Evolutionary conservation across 164 flowering plant species (phyloP), one percentile per base, ranked within the genome.

Genomic region (Akebia trifoliata): DNA sequence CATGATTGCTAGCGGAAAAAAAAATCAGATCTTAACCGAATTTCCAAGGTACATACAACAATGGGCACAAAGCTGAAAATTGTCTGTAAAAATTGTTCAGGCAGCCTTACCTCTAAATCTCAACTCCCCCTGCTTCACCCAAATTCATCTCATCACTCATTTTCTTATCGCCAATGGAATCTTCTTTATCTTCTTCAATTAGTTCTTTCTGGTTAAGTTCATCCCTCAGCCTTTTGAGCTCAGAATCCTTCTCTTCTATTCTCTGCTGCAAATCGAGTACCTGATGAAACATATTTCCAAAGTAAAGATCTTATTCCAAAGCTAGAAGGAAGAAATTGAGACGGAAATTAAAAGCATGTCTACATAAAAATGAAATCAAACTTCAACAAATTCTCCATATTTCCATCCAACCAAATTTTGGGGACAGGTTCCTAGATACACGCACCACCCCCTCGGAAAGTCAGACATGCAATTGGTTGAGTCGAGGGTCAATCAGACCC

Each of bases 231-330:
- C 71, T 81, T 30, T 56, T 36, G 29, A 87, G 50, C 50, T 81
- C 87, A 0, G 46, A 40, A 51, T 88, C 96, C 71, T 64, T 84
- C 60, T 81, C 92, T 61, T 83, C 85, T 21, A 91, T 63, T 53
- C 64, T 76, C 56, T 81, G 92, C 64, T 81, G 87, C 69, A 84
- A 66, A 29, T 76, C 70, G 9, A 80, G 68, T 36, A 78, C 90
- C 97, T n/a, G n/a, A n/a, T 91, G 76, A 56, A 56, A 12, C 14
- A 52, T 21, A 22, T 25, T 46, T 37, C 39, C n/a, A 50, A 29
- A 30, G 7, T 11, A 4, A 18, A 22, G 28, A 9, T 4, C 24
- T 50, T 29, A n/a, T 49, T 12, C 52, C 12, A 47, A 12, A 7
- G 52, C 2, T 48, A 12, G 18, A 15, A 26, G 15, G 15, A 30